A percentile compares a stretch with the other conserved stretches of the same genome.
Evolutionary conservation across 805 yeast genomes (phyloP).

Genomic region (Ogataea trehaloabstinens): DNA sequence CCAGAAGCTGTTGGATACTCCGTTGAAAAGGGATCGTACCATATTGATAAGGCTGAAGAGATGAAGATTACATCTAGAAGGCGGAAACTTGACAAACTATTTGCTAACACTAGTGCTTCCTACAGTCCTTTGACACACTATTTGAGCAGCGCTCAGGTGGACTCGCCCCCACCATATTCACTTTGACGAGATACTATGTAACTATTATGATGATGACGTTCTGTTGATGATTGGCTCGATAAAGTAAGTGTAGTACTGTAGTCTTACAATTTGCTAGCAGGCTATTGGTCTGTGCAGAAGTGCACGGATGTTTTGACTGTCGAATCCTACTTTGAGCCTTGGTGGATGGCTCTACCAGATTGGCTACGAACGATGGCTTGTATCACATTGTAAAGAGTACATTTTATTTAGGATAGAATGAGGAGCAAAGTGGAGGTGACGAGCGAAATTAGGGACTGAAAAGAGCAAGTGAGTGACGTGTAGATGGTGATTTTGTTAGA

Average conservation of each 20-base stretch:
- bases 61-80: slow-evolving; percentile 25
- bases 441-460: too few relatives aligned
- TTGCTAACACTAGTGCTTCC: slow-evolving; percentile 13
- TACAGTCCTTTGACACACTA: slow-evolving; percentile 7
- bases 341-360: too few relatives aligned
- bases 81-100: slow-evolving; percentile 25
- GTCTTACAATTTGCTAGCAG: too few relatives aligned
- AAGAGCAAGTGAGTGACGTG: too few relatives aligned
- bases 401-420: too few relatives aligned
- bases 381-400: too few relatives aligned
- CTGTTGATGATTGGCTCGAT: background rate
- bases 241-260: background rate
- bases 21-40: slow-evolving; percentile 10
- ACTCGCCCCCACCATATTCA: slow-evolving; percentile 25
- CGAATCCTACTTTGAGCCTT: too few relatives aligned
- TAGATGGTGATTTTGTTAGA: too few relatives aligned
- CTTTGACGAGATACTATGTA: slow-evolving; percentile 6
- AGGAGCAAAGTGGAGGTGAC: too few relatives aligned
- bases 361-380: too few relatives aligned
- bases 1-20: background rate
- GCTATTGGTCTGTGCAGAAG: too few relatives aligned
- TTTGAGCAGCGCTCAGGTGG: slow-evolving; percentile 10
- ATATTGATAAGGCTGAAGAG: slow-evolving; percentile 26
- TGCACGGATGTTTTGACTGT: too few relatives aligned
- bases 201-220: slow-evolving; percentile 2